phyloP scores from a whole-genome alignment of 495 filamentous ascomycete genomes.

The Xylaria cubensis region DNA sequence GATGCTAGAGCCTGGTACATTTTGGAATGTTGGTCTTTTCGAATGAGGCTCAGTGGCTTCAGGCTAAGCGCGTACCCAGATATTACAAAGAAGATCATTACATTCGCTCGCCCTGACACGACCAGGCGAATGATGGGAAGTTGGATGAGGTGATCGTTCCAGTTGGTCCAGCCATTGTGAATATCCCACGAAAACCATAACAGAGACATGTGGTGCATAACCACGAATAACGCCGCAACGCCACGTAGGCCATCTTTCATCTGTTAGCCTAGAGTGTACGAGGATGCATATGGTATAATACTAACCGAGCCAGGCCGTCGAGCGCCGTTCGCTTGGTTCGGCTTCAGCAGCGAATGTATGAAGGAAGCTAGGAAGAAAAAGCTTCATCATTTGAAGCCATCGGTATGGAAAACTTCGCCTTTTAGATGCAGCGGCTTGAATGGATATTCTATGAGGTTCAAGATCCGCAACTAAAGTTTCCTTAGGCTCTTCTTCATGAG shows the following conservation, averaged over 20 bases:
- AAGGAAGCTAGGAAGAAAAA: conserved; percentile 26
- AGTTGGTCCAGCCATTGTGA: conserved; percentile 33
- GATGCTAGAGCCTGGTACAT: conserved; percentile 46
- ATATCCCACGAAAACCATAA: conserved; percentile 41
- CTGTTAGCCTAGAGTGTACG: neutral
- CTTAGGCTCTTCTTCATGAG: conserved; percentile 8
- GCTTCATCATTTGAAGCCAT: conserved; percentile 18
- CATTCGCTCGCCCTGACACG: conserved; percentile 57
- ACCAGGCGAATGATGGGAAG: conserved; percentile 48
- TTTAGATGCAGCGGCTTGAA: neutral
- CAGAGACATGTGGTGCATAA: conserved; percentile 55
- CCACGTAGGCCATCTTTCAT: conserved; percentile 50
- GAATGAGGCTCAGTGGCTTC: conserved; percentile 58
- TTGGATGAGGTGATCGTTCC: conserved; percentile 49
- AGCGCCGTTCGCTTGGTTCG: conserved; percentile 4
- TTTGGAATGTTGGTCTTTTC: conserved; percentile 47
- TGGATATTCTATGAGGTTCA: neutral
- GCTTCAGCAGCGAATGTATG: neutral
- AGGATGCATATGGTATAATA: neutral
- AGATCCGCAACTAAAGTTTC: neutral
- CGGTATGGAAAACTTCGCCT: neutral
- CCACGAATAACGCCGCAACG: conserved; percentile 56
- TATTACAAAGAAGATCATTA: conserved; percentile 59
- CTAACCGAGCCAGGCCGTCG: conserved; percentile 29
- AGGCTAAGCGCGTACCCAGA: conserved; percentile 59